phyloP scores from a whole-genome alignment of 192 early-diverging fungal species.

The Cladochytrium replicatum region DNA sequence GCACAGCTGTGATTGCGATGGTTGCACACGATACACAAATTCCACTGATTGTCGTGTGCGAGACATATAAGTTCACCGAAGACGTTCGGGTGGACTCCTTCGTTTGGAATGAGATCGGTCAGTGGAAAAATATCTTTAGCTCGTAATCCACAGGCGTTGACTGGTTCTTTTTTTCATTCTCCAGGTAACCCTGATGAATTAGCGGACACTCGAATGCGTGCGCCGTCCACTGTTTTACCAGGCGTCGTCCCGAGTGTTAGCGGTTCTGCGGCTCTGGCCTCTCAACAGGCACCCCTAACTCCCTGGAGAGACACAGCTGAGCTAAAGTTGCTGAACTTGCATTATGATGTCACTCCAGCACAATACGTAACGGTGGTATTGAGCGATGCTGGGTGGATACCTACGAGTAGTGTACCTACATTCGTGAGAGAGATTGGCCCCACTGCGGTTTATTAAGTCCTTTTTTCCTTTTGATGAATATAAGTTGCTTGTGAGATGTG shows the following conservation, averaged over 20 bases:
- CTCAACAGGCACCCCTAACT: slow-evolving; percentile 21
- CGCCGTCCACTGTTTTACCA: slow-evolving; percentile 9
- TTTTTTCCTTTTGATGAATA: no score
- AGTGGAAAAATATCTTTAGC: not conserved
- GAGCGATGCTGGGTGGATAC: slow-evolving; percentile 86
- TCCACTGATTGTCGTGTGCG: slow-evolving; percentile 92
- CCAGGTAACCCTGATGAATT: slow-evolving; percentile 74
- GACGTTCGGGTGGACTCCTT: slow-evolving; percentile 88
- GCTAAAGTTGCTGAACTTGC: slow-evolving; percentile 76
- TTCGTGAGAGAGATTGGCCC: no score
- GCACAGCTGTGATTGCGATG: slow-evolving; percentile 86
- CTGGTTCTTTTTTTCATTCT: not conserved
- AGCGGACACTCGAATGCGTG: slow-evolving; percentile 36
- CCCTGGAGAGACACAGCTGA: slow-evolving; percentile 68
- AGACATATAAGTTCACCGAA: slow-evolving; percentile 93
- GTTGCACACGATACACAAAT: slow-evolving; percentile 75
- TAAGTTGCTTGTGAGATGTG: no score
- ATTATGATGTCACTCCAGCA: slow-evolving; percentile 93
- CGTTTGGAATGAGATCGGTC: slow-evolving; percentile 90
- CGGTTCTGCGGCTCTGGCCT: not conserved
- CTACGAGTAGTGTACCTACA: slow-evolving; percentile 77
- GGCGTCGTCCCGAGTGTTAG: slow-evolving; percentile 5
- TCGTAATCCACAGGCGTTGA: not conserved
- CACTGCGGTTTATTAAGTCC: no score
- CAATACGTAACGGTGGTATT: slow-evolving; percentile 83